Evolutionary conservation across 352 stramenopile species (phyloP), one percentile per base, ranked within the genome.

Genomic region (Pythium coloratum): DNA sequence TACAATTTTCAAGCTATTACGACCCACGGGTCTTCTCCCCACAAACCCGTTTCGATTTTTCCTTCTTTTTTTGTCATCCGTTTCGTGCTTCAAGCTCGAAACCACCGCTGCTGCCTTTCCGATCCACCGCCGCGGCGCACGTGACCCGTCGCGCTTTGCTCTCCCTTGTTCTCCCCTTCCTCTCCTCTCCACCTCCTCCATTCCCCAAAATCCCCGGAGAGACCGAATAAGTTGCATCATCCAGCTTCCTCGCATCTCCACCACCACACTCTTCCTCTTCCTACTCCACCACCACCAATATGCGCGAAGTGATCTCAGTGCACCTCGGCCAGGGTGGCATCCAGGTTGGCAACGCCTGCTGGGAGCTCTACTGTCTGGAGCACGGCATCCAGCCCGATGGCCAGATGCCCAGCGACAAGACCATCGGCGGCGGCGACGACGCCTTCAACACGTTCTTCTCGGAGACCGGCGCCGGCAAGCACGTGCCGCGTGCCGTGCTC

Each of bases 401-500:
- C 51, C 85, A 98, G 72, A 98, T 98, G 94, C 84, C 90, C 40
- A 90, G 80, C 55, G 90, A 97, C 76, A 97, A 98, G 78, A 96
- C 91, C 49, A 90, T 97, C 63, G 92, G 92, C 58, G 91, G 86
- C 69, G 94, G 91, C 14, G 96, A 99, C 64, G 92, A 98, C 64
- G 90, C 92, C 53, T 98, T 98, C 83, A 97, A 96, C 80, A 98
- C 95, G 26, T 96, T 94, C 69, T 95, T 96, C 80, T 82, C 71
- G 47, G 86, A 97, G 67, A 94, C 89, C 24, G 73, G 73, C 28
- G 86, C 86, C 24, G 96, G 96, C 71, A 98, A 98, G 77, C 89
- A 98, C 79, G 95, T 99, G 44, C 96, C 96, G 49, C 92, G 96
- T 71, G 90, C 94, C 24, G 90, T 99, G 44, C 97, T 98, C 58